Base-by-base conservation (phyloP, 2,329 filamentous ascomycete species). In the Teratosphaeria epicoccoides region DNA sequence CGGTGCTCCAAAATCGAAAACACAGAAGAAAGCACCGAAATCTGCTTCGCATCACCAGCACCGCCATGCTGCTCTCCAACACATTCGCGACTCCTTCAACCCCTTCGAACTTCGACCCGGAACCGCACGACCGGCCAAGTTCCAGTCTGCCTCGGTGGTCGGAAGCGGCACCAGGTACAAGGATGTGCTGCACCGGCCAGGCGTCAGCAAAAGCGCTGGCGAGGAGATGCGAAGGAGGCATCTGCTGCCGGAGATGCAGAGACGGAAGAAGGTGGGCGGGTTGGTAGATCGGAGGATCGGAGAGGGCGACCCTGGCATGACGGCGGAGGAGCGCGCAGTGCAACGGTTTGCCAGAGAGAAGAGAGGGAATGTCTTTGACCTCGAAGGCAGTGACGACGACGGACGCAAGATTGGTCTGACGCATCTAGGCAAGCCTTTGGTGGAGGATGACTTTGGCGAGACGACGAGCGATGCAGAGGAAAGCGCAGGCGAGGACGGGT, bases 31-130 rank as follows among this genome's bases (percentile, higher is more conserved):
- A 63, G 82, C 85, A 65, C 53, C 57, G 24, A 55, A 58, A 37
- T 54, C 52, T 17, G 81, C 80, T 52, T n/a, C 26, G 20, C 22
- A 78, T 77, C 56, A 81, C 79, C 56, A 84, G 91, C 87, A 88
- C 70, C 83, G 87, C 54, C 81, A 85, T 64, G 84, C 82, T 51
- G 87, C 89, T 14, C 77, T 98, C 56, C 83, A 87, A 61, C 82
- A 81, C 52, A 96, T 98, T 67, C 85, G 93, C 65, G 90, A 97
- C 64, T 85, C 90, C 60, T 97, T 97, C 79, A 98, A 98, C 68
- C 93, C 93, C 0, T 98, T 98, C 70, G 93, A 98, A 66, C 81
- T 95, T 67, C 82, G 86, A 53, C 82, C 85, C 40, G 54, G 55
- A 11, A 55, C 52, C 22, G 77, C 83, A 1, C 79, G 85, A 54